phyloP scores from a whole-genome alignment of 2,329 filamentous ascomycete genomes.

The Drechslerella coelobrocha region DNA sequence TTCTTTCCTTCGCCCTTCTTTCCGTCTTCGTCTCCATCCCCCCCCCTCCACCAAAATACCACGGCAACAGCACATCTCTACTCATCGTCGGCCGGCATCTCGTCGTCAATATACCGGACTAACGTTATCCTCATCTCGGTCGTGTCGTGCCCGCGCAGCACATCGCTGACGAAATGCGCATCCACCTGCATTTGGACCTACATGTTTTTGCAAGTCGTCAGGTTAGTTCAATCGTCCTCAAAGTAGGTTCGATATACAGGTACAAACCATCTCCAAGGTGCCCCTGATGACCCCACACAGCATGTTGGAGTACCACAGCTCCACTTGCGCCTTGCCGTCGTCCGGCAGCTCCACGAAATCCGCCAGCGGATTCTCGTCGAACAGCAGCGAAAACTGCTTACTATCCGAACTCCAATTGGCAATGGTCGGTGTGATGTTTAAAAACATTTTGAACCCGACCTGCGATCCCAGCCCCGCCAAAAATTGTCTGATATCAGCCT shows the following conservation, averaged over 20 bases:
- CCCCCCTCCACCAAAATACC: too few relatives aligned
- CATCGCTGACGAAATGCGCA: conserved; percentile 92
- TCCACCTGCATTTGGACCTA: conserved; percentile 95
- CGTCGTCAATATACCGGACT: conserved; percentile 94
- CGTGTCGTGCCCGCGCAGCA: conserved; percentile 89
- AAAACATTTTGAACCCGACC: conserved; percentile 98
- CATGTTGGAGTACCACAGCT: conserved; percentile 98
- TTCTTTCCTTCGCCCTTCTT: too few relatives aligned
- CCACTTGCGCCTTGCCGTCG: conserved; percentile 91
- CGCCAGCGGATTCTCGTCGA: conserved; percentile 94
- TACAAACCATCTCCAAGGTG: conserved; percentile 86
- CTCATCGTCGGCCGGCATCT: conserved; percentile 95
- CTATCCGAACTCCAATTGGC: conserved; percentile 96
- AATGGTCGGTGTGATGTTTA: conserved; percentile 92
- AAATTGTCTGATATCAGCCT: not conserved
- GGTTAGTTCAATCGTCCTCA: too few relatives aligned
- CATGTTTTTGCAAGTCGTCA: conserved; percentile 1
- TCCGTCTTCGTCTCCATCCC: too few relatives aligned
- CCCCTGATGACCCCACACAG: conserved; percentile 90
- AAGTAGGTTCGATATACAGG: too few relatives aligned
- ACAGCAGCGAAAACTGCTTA: conserved; percentile 94
- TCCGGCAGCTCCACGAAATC: conserved; percentile 98
- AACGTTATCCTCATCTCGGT: conserved; percentile 96
- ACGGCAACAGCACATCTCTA: too few relatives aligned
- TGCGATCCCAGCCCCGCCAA: conserved; percentile 58